Base-by-base conservation (phyloP, 805 yeast genomes). In the Limtongia smithiae region DNA sequence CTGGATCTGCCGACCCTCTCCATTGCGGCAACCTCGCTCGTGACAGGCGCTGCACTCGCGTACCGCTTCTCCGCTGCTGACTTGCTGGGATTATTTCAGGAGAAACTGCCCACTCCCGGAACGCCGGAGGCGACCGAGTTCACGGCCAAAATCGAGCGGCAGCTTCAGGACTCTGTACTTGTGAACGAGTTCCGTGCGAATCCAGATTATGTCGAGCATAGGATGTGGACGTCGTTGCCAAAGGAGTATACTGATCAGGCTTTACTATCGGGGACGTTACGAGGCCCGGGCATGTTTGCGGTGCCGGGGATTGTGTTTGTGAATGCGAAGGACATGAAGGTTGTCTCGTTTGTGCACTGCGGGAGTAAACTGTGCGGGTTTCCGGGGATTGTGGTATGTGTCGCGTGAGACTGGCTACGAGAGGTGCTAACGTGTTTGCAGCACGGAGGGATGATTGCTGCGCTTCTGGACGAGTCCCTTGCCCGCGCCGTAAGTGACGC, bases 381-480 rank as follows among this genome's bases (percentile, higher is more conserved):
- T 27, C 53, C 57, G 6, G 59, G 62, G 7, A 50, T 63, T 32
- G 64, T 63, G 48, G 48, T 40, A 18, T 20, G 46, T 31, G 2
- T 8, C 6, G 17, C 21, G 22, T 9, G 50, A 25, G 46, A 49
- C 48, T 32, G 24, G 24, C 41, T 55, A 4, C 25, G 44, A 83
- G 80, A 7, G 7, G 8, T 7, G 28, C 47, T 80, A 82, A 7
- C 1, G 74, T 74, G 46, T 74, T 85, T 21, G 11, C 31, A 47
- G 47, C 95, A 88, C 63, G 83, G 85, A 60, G 96, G 97, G 2
- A 73, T 88, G 0, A 67, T 86, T 4, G 76, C 94, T 1, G 81
- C 95, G 1, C 65, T 91, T 12, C 57, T 91, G 45, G 97, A 91
- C 67, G 97, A 90, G 64, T 83, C 84, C 0, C 69, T 91, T 22